Evolutionary conservation across 306 rosid species (phyloP).

Genomic region (Rosa multiflora): DNA sequence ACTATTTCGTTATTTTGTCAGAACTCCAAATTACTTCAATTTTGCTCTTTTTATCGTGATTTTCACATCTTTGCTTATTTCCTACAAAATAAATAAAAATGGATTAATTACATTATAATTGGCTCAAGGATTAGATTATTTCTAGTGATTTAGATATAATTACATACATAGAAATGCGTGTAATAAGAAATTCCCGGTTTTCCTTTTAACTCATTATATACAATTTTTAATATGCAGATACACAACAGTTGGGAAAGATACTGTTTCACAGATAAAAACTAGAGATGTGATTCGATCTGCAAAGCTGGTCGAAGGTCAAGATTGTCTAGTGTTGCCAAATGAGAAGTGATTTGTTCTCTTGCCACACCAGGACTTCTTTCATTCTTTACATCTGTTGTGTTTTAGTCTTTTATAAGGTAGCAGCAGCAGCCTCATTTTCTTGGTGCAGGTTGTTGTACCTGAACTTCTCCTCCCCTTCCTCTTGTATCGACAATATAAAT

Average conservation of each 20-base stretch:
- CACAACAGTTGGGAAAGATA: conserved; percentile 76
- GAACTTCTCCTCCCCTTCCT: background rate
- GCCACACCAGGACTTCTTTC: conserved; percentile 20
- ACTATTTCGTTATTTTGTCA: no score
- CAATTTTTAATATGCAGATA: conserved; percentile 33
- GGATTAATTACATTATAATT: no score
- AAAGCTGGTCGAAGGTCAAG: conserved; percentile 78
- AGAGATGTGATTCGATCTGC: conserved; percentile 79
- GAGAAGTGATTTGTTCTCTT: conserved; percentile 42
- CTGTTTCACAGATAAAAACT: conserved; percentile 81
- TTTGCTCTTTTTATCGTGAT: no score
- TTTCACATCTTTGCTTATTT: no score
- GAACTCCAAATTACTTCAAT: no score
- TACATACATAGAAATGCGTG: no score
- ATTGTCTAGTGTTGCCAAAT: conserved; percentile 66
- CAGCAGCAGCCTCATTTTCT: conserved; percentile 28
- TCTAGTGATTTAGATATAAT: no score
- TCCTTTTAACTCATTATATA: conserved; percentile 6
- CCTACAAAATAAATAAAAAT: no score
- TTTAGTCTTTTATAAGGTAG: background rate
- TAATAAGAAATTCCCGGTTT: background rate
- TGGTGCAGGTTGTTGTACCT: conserved; percentile 39
- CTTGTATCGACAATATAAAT: background rate
- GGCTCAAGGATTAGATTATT: no score
- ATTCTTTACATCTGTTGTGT: conserved; percentile 39